These are phyloP conservation scores for Paraglomus occultum DNA, from an alignment of 192 early-diverging fungal genomes.

Conservation along the genomic window DNA sequence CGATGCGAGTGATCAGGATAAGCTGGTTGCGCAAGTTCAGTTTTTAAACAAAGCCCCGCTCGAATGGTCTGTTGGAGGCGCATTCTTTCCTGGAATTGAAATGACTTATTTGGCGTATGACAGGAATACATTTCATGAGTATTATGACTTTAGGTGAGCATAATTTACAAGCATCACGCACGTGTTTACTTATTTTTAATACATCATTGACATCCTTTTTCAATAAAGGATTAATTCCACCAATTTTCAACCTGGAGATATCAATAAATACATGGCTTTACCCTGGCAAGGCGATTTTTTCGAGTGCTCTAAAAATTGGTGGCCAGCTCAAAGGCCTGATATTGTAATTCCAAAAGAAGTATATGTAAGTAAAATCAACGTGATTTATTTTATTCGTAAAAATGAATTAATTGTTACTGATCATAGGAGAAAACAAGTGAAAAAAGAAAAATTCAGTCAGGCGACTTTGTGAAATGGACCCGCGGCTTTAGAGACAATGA, in stretches of 20 bases:
- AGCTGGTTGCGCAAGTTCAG: no score
- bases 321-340: constrained; percentile 28
- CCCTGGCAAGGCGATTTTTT: constrained; percentile 25
- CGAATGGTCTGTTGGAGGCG: constrained; percentile 12
- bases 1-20: not conserved
- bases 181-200: no score
- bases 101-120: constrained; percentile 18
- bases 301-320: constrained; percentile 12
- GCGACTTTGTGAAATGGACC: constrained; percentile 6
- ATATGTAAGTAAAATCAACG: no score
- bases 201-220: no score
- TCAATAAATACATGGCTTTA: constrained; percentile 24
- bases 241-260: constrained; percentile 1
- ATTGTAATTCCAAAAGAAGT: not conserved
- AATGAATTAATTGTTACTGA: no score
- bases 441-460: not conserved
- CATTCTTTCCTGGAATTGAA: constrained; percentile 25
- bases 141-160: constrained; percentile 15
- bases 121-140: not conserved
- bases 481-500: constrained; percentile 9
- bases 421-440: not conserved
- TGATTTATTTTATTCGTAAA: no score
- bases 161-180: no score
- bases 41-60: constrained; percentile 12
- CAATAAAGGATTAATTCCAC: constrained; percentile 21